Evolutionary conservation across 768 basidiomycete species (phyloP).

Genomic region (Symmetrospora coprosmae): DNA sequence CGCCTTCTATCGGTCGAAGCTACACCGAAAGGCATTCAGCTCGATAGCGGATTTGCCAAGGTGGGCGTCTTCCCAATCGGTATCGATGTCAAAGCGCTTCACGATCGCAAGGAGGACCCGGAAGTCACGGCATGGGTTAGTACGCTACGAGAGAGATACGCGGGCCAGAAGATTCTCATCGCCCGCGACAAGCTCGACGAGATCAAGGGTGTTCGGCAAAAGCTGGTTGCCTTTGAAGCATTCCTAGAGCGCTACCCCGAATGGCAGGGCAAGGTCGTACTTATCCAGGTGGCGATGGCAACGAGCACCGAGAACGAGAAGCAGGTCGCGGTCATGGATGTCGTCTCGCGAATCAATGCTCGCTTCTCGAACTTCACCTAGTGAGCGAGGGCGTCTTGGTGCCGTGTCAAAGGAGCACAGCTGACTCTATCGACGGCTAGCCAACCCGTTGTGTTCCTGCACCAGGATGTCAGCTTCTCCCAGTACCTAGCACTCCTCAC

Average conservation of each 20-base stretch:
- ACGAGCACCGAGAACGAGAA: slow-evolving; percentile 63
- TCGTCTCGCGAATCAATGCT: slow-evolving; percentile 66
- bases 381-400: background rate
- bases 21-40: slow-evolving; percentile 54
- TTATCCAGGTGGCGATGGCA: slow-evolving; percentile 75
- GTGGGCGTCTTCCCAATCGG: slow-evolving; percentile 89
- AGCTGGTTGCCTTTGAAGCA: slow-evolving; percentile 64
- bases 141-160: slow-evolving; percentile 62
- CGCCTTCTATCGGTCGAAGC: slow-evolving; percentile 91
- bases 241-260: slow-evolving; percentile 69
- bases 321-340: slow-evolving; percentile 58
- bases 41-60: slow-evolving; percentile 59
- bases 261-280: slow-evolving; percentile 60
- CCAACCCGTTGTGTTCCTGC: slow-evolving; percentile 21
- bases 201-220: slow-evolving; percentile 51
- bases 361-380: slow-evolving; percentile 50
- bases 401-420: background rate
- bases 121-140: slow-evolving; percentile 74
- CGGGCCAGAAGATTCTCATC: slow-evolving; percentile 72
- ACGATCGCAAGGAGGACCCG: slow-evolving; percentile 55
- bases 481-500: slow-evolving; percentile 71
- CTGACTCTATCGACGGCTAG: background rate
- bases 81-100: slow-evolving; percentile 74
- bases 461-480: slow-evolving; percentile 42
- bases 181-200: slow-evolving; percentile 80